Conservation (phyloP, 257 asterid species). For the Lavandula angustifolia region DNA sequence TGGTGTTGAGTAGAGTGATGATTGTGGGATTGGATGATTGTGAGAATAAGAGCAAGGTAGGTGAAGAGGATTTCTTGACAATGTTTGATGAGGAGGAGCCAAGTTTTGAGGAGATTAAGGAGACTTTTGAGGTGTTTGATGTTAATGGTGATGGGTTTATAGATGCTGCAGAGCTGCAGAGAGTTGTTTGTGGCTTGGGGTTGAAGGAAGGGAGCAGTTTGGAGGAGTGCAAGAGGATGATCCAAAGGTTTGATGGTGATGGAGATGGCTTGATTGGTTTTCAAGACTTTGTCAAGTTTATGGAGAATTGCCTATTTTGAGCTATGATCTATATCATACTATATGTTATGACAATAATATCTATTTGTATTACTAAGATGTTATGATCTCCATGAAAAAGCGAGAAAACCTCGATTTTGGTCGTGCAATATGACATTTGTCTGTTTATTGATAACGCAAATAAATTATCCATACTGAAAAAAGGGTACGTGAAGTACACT, state of each 20-base stretch:
- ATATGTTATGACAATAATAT: too few species aligned
- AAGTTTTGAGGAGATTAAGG: slow-evolving; percentile 42
- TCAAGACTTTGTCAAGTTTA: slow-evolving; percentile 38
- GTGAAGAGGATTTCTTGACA: slow-evolving; percentile 22
- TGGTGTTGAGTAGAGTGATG: slow-evolving; percentile 37
- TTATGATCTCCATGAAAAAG: too few species aligned
- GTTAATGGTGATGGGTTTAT: slow-evolving; percentile 48
- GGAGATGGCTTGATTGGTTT: slow-evolving; percentile 45
- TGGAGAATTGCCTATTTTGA: slow-evolving; percentile 36
- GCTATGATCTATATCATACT: neutral
- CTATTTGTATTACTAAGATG: too few species aligned
- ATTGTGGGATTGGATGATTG: slow-evolving; percentile 32
- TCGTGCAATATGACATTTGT: too few species aligned
- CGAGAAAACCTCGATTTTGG: too few species aligned
- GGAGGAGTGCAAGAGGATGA: slow-evolving; percentile 46
- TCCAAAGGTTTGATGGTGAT: slow-evolving; percentile 38
- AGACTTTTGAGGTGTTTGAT: slow-evolving; percentile 50
- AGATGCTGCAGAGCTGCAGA: slow-evolving; percentile 48
- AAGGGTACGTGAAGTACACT: too few species aligned
- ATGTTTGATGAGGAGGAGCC: slow-evolving; percentile 46
- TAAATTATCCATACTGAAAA: too few species aligned
- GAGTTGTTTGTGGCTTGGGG: slow-evolving; percentile 39
- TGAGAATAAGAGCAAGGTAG: slow-evolving; percentile 16
- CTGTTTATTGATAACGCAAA: too few species aligned
- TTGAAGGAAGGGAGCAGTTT: slow-evolving; percentile 37